Percentiles rank a stretch among this genome's conserved stretches.
phyloP scores from a whole-genome alignment of 2,329 filamentous ascomycete species.

The Trichoderma guizhouense region DNA sequence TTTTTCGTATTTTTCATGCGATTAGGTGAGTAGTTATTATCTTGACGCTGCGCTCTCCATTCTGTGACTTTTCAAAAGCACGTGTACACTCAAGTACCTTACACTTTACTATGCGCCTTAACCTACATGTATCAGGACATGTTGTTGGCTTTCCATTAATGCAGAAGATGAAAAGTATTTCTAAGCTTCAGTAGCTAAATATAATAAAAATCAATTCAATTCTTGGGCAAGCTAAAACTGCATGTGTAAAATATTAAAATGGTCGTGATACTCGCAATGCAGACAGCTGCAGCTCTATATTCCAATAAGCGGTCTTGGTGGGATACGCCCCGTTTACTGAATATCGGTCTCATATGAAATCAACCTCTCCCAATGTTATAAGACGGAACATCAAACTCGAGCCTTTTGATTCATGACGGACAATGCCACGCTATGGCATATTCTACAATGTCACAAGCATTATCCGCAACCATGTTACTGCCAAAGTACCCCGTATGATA shows the following conservation, averaged over 20 bases:
- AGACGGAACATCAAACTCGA: neutral
- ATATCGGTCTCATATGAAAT: neutral
- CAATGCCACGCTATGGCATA: neutral
- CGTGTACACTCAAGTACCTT: neutral
- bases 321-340: constrained; percentile 4
- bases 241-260: too few species aligned
- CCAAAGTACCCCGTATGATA: neutral
- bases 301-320: neutral
- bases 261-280: neutral
- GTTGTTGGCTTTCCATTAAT: neutral
- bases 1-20: neutral
- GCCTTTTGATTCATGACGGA: neutral
- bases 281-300: neutral
- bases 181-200: neutral
- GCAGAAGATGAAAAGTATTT: neutral
- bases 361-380: neutral
- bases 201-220: neutral
- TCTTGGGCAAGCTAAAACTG: neutral
- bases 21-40: neutral
- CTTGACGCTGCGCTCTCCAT: neutral
- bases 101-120: neutral
- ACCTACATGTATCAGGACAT: neutral
- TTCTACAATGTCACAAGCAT: neutral
- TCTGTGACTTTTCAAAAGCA: neutral
- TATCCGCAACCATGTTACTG: neutral